phyloP scores from a whole-genome alignment of 1,284 basidiomycete species.

The Cryptococcus sp. region DNA sequence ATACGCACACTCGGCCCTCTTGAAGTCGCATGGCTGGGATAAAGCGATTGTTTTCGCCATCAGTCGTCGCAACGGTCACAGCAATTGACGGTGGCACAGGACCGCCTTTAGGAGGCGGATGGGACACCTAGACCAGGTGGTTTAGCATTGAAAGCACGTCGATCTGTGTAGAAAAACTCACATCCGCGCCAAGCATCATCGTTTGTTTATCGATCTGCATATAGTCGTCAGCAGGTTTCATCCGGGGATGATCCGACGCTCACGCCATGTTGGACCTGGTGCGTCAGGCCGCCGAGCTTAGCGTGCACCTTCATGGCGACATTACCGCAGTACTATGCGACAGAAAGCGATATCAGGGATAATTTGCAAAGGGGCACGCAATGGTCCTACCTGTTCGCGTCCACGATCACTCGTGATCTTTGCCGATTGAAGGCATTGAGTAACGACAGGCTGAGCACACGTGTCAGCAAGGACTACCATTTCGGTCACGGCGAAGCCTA shows the following conservation, averaged over 20 bases:
- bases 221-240: slow-evolving; percentile 3
- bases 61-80: slow-evolving; percentile 53
- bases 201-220: slow-evolving; percentile 45
- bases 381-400: slow-evolving; percentile 44
- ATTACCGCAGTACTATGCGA: slow-evolving; percentile 23
- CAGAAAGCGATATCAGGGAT: neutral
- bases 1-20: slow-evolving; percentile 48
- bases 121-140: slow-evolving; percentile 18
- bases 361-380: slow-evolving; percentile 1
- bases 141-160: neutral
- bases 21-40: slow-evolving; percentile 53
- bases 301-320: slow-evolving; percentile 53
- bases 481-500: slow-evolving; percentile 6
- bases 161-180: slow-evolving; percentile 24
- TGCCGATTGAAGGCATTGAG: slow-evolving; percentile 49
- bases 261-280: slow-evolving; percentile 37
- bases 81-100: slow-evolving; percentile 54
- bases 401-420: slow-evolving; percentile 50
- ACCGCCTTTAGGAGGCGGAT: slow-evolving; percentile 38
- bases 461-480: slow-evolving; percentile 1
- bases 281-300: slow-evolving; percentile 58
- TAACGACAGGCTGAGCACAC: slow-evolving; percentile 37
- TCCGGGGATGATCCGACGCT: neutral
- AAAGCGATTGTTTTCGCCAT: slow-evolving; percentile 50
- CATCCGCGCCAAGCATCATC: slow-evolving; percentile 55